Conservation (phyloP, 345 rosid genomes). For the Sisymbrium altissimum region DNA sequence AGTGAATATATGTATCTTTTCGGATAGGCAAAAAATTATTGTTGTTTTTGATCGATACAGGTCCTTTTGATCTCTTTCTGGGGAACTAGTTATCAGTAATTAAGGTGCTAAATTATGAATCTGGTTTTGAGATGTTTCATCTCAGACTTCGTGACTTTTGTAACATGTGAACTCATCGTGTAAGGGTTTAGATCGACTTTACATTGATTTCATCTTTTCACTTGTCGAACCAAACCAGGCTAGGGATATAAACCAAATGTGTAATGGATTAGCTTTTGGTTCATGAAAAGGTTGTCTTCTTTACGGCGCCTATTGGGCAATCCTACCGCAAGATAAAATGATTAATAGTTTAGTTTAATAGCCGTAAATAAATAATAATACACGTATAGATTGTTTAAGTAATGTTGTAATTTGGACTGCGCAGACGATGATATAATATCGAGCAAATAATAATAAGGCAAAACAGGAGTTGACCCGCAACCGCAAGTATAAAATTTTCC, state of each 20-base stretch:
- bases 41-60: constrained; percentile 8
- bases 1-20: constrained; percentile 17
- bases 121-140: constrained; percentile 1
- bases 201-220: background rate
- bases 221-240: background rate
- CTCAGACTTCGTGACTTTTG: background rate
- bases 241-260: background rate
- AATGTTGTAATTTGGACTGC: background rate
- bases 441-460: background rate
- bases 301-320: background rate
- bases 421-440: background rate
- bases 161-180: background rate
- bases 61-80: background rate
- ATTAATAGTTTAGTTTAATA: background rate
- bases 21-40: background rate
- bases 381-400: background rate
- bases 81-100: background rate
- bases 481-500: background rate
- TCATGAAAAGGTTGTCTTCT: background rate
- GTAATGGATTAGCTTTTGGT: constrained; percentile 2
- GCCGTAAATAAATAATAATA: background rate
- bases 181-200: background rate
- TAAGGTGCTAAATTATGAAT: constrained; percentile 3
- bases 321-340: background rate
- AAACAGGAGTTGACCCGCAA: constrained; percentile 10